phyloP scores from a whole-genome alignment of 2,329 filamentous ascomycete species.

The Paecilomyces sp. region DNA sequence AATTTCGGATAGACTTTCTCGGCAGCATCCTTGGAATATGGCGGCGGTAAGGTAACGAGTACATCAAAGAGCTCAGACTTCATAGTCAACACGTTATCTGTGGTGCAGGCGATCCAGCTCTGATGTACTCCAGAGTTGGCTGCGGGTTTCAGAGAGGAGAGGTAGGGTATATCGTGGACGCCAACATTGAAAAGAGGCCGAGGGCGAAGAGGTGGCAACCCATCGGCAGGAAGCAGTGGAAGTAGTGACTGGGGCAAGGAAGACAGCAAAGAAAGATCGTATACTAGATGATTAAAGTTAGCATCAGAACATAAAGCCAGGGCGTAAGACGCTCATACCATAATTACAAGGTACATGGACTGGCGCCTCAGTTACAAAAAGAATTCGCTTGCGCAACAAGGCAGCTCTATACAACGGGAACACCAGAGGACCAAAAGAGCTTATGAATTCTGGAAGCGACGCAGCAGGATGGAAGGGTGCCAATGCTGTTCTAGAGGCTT shows the following conservation, averaged over 20 bases:
- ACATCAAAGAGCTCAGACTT: conserved; percentile 87
- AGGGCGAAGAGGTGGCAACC: conserved; percentile 56
- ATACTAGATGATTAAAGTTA: conserved; percentile 52
- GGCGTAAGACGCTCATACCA: conserved; percentile 48
- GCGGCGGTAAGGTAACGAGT: conserved; percentile 70
- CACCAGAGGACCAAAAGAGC: conserved; percentile 81
- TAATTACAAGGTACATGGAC: conserved; percentile 83
- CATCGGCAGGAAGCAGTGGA: conserved; percentile 58
- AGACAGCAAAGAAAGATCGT: conserved; percentile 85
- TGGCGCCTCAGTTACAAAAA: conserved; percentile 79
- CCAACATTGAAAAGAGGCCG: conserved; percentile 87
- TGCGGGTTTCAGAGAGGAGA: conserved; percentile 57
- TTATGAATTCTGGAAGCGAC: conserved; percentile 68
- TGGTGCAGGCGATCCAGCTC: conserved; percentile 92
- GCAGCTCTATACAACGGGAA: conserved; percentile 88
- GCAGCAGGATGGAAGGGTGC: conserved; percentile 79
- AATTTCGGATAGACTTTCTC: conserved; percentile 69
- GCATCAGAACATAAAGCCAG: conserved; percentile 9
- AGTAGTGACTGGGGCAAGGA: conserved; percentile 72
- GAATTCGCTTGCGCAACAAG: conserved; percentile 75
- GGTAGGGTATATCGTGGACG: conserved; percentile 80
- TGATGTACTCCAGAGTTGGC: conserved; percentile 30
- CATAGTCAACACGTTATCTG: conserved; percentile 82
- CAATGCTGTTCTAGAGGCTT: conserved; percentile 50
- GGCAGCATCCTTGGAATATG: conserved; percentile 50